Evolutionary conservation across 176 grass and related monocot species (phyloP).

Genomic region (Paspalum notatum): DNA sequence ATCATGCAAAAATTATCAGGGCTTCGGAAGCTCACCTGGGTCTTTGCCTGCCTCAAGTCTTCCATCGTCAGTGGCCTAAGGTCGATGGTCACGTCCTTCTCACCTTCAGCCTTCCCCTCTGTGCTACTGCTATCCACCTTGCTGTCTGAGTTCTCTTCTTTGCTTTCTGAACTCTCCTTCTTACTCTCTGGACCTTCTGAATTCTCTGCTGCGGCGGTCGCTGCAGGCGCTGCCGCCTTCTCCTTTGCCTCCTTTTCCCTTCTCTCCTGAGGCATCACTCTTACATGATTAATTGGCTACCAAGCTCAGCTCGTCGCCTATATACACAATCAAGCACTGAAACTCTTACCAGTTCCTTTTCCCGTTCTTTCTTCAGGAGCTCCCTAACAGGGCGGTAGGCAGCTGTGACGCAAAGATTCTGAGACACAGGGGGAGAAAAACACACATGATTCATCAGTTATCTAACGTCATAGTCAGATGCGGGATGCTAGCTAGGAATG

Average conservation of each 20-base stretch:
- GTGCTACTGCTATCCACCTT: neutral
- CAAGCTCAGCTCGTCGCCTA: too few species aligned
- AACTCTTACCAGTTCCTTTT: slow-evolving; percentile 69
- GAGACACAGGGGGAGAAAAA: neutral
- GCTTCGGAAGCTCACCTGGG: slow-evolving; percentile 62
- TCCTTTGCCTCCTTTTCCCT: slow-evolving; percentile 45
- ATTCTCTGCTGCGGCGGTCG: neutral
- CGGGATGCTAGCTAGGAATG: neutral
- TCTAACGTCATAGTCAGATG: neutral
- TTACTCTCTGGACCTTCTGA: slow-evolving; percentile 23
- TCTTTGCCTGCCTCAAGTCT: slow-evolving; percentile 88
- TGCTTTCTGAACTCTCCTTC: slow-evolving; percentile 16
- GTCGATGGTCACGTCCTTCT: slow-evolving; percentile 36
- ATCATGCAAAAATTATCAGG: neutral
- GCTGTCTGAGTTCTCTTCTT: slow-evolving; percentile 25
- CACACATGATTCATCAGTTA: slow-evolving; percentile 19
- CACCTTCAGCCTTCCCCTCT: slow-evolving; percentile 39
- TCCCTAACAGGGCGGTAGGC: slow-evolving; percentile 93
- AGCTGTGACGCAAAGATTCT: slow-evolving; percentile 93
- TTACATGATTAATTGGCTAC: neutral
- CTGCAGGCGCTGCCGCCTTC: neutral
- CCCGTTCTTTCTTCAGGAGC: slow-evolving; percentile 82
- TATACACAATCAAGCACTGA: too few species aligned
- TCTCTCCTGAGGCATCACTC: slow-evolving; percentile 44
- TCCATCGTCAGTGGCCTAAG: slow-evolving; percentile 91